Conservation (phyloP, 2,329 filamentous ascomycete genomes). For the Beauveria brongniartii region DNA sequence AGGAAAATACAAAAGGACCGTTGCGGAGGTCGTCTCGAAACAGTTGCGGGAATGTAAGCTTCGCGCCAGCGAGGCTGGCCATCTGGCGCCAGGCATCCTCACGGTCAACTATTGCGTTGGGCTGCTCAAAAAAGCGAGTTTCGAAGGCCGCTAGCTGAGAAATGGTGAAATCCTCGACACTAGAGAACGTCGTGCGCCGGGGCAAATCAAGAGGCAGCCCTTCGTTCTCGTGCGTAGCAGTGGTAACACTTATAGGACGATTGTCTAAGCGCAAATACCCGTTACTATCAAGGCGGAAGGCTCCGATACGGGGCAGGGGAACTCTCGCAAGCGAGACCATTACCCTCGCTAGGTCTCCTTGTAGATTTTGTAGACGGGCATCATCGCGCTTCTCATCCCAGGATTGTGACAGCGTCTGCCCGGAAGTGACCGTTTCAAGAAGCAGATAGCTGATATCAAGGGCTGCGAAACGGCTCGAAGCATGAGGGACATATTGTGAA, state of each 20-base stretch:
- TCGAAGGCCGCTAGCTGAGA: neutral
- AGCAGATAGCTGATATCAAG: conserved; percentile 1
- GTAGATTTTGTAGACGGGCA: neutral
- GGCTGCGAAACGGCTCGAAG: neutral
- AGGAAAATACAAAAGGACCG: conserved; percentile 25
- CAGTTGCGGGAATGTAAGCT: conserved; percentile 16
- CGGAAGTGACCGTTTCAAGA: neutral
- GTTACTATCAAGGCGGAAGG: conserved; percentile 19
- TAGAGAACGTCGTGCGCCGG: neutral
- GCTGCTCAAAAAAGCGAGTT: neutral
- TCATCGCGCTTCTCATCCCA: conserved; percentile 12
- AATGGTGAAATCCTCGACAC: neutral
- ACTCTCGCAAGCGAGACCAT: conserved; percentile 21
- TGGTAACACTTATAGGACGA: conserved; percentile 27
- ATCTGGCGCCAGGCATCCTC: conserved; percentile 17
- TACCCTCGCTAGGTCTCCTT: conserved; percentile 18
- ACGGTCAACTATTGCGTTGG: conserved; percentile 5
- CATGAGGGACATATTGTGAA: neutral
- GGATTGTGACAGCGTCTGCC: conserved; percentile 16
- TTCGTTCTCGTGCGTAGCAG: conserved; percentile 19
- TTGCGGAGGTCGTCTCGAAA: conserved; percentile 12
- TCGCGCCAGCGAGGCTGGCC: conserved; percentile 18
- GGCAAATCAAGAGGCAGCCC: neutral
- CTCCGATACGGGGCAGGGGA: conserved; percentile 21
- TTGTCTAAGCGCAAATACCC: conserved; percentile 26